These are phyloP conservation scores for Porphyridium purpureum DNA, from an alignment of 23 red algal genomes.

Conservation along the genomic window DNA sequence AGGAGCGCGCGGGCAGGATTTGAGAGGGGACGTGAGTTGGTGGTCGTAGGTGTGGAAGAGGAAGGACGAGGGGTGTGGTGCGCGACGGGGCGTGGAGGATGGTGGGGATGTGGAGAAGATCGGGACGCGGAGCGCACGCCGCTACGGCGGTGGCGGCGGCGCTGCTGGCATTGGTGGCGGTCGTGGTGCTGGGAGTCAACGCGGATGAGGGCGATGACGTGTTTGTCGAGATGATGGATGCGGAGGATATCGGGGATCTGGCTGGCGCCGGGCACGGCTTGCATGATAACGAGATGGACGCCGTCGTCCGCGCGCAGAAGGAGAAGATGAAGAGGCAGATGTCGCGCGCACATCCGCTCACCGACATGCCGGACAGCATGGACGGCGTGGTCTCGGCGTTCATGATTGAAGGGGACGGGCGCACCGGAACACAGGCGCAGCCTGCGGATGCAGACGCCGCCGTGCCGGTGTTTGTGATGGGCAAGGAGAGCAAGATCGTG, in stretches of 20 bases:
- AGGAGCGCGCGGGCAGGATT: no score
- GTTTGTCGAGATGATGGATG: background rate
- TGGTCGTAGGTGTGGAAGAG: no score
- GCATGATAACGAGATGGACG: background rate
- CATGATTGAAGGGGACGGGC: slow-evolving; percentile 8
- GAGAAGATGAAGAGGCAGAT: slow-evolving; percentile 6
- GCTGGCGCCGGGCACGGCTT: background rate
- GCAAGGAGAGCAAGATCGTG: slow-evolving; percentile 11
- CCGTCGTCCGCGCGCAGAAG: background rate
- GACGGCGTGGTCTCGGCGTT: slow-evolving; percentile 27
- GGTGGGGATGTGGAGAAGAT: no score
- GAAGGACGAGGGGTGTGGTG: no score
- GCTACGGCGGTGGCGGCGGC: no score
- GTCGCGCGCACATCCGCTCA: background rate
- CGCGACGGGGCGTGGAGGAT: no score
- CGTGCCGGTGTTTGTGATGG: slow-evolving; percentile 12
- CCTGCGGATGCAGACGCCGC: background rate
- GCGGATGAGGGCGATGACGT: background rate
- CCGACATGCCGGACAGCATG: slow-evolving; percentile 8
- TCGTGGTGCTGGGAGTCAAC: no score
- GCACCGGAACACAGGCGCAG: slow-evolving; percentile 6
- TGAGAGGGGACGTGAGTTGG: no score
- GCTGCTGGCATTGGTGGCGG: no score
- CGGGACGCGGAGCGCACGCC: no score
- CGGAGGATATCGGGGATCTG: background rate